Base-by-base conservation (phyloP, 2,329 filamentous ascomycete genomes). In the Hymenoscyphus albidus region DNA sequence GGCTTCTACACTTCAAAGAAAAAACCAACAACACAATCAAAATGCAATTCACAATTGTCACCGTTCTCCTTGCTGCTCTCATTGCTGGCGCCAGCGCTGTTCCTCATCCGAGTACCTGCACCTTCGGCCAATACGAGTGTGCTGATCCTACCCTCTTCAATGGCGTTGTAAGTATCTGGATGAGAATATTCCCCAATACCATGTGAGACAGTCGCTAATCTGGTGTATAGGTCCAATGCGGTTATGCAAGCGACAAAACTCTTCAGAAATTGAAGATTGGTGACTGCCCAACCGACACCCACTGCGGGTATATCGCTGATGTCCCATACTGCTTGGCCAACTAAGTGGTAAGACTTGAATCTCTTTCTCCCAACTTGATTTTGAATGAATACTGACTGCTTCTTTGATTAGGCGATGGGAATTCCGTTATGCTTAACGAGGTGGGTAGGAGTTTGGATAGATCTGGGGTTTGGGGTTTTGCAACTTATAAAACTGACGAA, bases 311-410 rank as follows among this genome's bases (percentile, higher is more conserved):
- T 6, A 59, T 59, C 42, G 58, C 38, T 3, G 38, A 13, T 40
- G 40, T 59, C 42, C 58, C 58, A 42, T 59, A 59, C 27, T 59
- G 58, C 38, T 42, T 59, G n/a, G 40, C 38, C 14, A 40, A 59
- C 27, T 57, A 35, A 35, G 35, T 35, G 18, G 44, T 51, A 10
- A 51, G 44, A 51, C 18, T 51, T 22, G 35, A 10, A 35, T 1
- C 4, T n/a, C n/a, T 44, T 44, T 18, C 6, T 9, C 1, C 3
- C 12, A 22, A 2, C 9, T 10, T 12, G 14, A 27, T 3, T 22
- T 13, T 35, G 35, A 10, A 27, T 27, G 6, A 51, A 10, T 18
- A 10, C 18, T 12, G 44, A 27, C 44, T 51, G 18, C 18, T 51
- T 51, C 5, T 27, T 27, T 51, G 18, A 22, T 22, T 13, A 51